phyloP scores from a whole-genome alignment of 2,329 filamentous ascomycete species.

The Epichloe uncinata region DNA sequence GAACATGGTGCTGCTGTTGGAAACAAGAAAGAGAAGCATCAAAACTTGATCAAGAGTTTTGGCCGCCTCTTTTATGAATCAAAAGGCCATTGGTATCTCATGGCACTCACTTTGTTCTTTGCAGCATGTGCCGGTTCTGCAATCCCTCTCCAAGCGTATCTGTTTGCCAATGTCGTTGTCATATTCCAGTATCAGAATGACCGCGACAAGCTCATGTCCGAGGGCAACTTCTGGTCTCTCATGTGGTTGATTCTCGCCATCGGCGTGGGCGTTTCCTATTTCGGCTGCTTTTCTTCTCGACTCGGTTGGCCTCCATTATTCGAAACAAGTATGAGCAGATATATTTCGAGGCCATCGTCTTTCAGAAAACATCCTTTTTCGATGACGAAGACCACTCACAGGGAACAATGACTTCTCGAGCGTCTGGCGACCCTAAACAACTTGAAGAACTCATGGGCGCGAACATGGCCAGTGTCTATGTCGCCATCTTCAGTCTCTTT shows the following conservation, averaged over 20 bases:
- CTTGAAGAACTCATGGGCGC: no score
- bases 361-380: no score
- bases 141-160: constrained; percentile 38
- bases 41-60: constrained; percentile 38
- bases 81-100: constrained; percentile 34
- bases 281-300: constrained; percentile 26
- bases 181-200: constrained; percentile 27
- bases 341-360: constrained; percentile 34
- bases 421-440: no score
- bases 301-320: constrained; percentile 32
- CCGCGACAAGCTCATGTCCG: constrained; percentile 20
- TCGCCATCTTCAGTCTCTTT: no score
- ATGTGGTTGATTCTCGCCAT: constrained; percentile 52
- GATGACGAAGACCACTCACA: no score
- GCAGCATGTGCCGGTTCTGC: constrained; percentile 27
- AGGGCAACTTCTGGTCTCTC: constrained; percentile 47
- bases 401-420: no score
- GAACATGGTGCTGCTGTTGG: constrained; percentile 15
- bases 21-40: constrained; percentile 19
- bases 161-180: constrained; percentile 39
- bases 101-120: constrained; percentile 34
- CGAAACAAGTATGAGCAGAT: constrained; percentile 43
- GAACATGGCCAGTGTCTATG: no score
- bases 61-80: constrained; percentile 46
- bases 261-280: constrained; percentile 39